Evolutionary conservation across 2,329 filamentous ascomycete species (phyloP), one percentile per base, ranked within the genome.

Genomic region (Xylogone sp.): DNA sequence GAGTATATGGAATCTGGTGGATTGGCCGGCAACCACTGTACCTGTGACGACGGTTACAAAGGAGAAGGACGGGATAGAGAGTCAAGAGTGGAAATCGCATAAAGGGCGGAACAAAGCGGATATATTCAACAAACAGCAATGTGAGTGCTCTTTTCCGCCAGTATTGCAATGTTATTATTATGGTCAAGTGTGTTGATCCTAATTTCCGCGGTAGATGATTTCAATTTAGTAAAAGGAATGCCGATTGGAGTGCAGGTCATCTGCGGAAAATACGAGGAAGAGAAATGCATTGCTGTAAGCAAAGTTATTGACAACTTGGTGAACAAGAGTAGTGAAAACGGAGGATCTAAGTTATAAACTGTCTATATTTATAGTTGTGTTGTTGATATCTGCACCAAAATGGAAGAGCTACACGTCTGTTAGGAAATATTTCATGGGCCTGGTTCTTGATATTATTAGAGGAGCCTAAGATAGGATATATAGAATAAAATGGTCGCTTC

Each of bases 1-100:
- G 0, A 69, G 76, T 1, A 75, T 82, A 52, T 87, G 82, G 81
- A 87, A 87, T 61, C 59, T 86, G 42, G 73, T 87, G 2, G 83
- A 87, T 61, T 85, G 84, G 60, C 80, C 83, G 1, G 75, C 73
- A 9, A 67, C 76, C 5, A 74, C 81, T 0, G 84, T 87, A 60
- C 84, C 83, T 0, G 78, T 76, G 2, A 65, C 62, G 2, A 64
- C 52, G 42, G 49, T 62, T 47, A 39, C 34, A 6, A 39, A 39
- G n/a, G 12, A 39, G 13, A 39, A 39, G 34, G 34, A 39, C 13
- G 34, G 13, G n/a, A 18, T 39, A 16, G 10, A 9, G 20, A 19
- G n/a, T 31, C 12, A 50, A 21, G 42, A 50, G 27, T 50, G 48
- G 48, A 31, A 31, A 8, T 12, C n/a, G 6, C 42, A 50, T 39